Conservation (phyloP, 495 filamentous ascomycete species). For the Elaphomyces granulatus region DNA sequence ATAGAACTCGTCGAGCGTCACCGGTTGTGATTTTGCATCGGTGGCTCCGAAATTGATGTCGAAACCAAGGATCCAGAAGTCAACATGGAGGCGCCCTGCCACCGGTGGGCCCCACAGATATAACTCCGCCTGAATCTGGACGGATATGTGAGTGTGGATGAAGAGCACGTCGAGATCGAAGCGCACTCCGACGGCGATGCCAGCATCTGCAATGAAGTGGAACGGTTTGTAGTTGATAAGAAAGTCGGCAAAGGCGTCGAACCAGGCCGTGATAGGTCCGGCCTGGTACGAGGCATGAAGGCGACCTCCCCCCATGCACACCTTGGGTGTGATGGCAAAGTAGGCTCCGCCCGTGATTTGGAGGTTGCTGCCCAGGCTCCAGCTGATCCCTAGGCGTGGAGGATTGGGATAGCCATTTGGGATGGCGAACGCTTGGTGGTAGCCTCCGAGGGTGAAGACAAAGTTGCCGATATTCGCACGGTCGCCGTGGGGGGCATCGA, state of each 20-base stretch:
- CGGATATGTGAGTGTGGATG: conserved; percentile 14
- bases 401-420: conserved; percentile 31
- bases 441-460: conserved; percentile 40
- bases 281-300: conserved; percentile 16
- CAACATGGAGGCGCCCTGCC: conserved; percentile 16
- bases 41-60: conserved; percentile 28
- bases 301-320: conserved; percentile 32
- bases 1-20: neutral
- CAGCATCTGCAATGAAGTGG: conserved; percentile 23
- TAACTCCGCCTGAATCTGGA: conserved; percentile 22
- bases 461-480: conserved; percentile 29
- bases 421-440: conserved; percentile 24
- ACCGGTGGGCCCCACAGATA: conserved; percentile 25
- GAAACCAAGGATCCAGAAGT: conserved; percentile 32
- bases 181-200: conserved; percentile 25
- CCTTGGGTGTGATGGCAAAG: conserved; percentile 39
- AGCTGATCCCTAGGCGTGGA: conserved; percentile 29
- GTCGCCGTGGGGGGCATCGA: conserved; percentile 10
- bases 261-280: conserved; percentile 25
- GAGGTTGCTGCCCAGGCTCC: conserved; percentile 16
- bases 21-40: neutral
- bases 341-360: conserved; percentile 31
- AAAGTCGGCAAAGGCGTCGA: conserved; percentile 32
- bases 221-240: conserved; percentile 39
- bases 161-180: conserved; percentile 24